Evolutionary conservation across 768 basidiomycete species (phyloP), one percentile per base, ranked within the genome.

Genomic region (Tephrocybe rancida): DNA sequence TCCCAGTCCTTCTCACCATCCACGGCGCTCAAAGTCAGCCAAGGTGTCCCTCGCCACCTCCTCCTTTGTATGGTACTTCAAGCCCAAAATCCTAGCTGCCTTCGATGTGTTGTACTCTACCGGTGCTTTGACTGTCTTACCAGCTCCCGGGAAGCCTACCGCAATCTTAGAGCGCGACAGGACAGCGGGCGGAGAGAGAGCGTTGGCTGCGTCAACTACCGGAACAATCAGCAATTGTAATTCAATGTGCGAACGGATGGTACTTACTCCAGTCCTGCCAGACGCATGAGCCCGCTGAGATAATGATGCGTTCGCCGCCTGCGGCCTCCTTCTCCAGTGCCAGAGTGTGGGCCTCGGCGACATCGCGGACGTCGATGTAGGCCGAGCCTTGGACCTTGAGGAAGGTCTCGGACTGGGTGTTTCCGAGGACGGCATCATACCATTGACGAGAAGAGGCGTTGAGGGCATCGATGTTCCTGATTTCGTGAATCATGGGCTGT

Each of bases 241-340:
- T 18, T 21, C 10, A n/a, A 2, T 18, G 27, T 22, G 19, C 22
- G 29, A 7, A 7, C 30, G 7, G 6, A 32, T 14, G 26, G 32
- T 14, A 52, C 66, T 54, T 54, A 64, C 66, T 42, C 66, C 66
- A 68, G 27, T 68, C 65, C 43, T 68, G 64, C 67, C 67, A 68
- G 14, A 63, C 51, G 35, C 48, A 66, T 0, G 59, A 46, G 1
- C 54, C 72, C 0, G 60, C 69, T 26, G 66, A 65, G 37, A 79
- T 51, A 57, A 85, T 74, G 65, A 85, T 78, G 38, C 85, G 71
- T 51, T 85, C 72, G 3, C 79, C 79, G 5, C 76, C 74, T 0
- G 85, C 84, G 5, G 69, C 74, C 7, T 72, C 68, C 30, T 70
- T 74, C 48, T 73, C 71, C 10, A 86, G 67, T 14, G 82, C 81